phyloP scores from a whole-genome alignment of 495 filamentous ascomycete species.

The Trichoderma erinaceum region DNA sequence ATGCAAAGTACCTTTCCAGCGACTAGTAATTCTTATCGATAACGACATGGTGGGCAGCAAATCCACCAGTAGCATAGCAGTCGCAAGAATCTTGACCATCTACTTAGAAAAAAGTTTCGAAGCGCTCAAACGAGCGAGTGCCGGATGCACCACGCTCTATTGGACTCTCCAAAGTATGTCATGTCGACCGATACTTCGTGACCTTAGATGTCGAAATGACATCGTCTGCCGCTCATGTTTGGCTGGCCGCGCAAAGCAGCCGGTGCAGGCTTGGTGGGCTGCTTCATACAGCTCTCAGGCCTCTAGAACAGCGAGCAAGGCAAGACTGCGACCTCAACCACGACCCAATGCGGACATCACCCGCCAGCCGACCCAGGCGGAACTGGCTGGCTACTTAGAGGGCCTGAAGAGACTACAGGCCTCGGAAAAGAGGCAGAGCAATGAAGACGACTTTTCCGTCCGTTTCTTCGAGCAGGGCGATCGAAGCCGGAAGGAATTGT shows the following conservation, averaged over 20 bases:
- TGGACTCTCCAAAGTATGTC: background rate
- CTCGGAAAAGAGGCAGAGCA: background rate
- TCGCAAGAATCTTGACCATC: background rate
- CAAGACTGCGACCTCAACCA: background rate
- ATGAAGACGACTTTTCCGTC: constrained; percentile 3
- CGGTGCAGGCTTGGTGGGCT: background rate
- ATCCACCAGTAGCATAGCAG: background rate
- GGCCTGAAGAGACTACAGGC: background rate
- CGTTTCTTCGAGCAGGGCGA: constrained; percentile 16
- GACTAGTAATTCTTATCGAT: constrained; percentile 1
- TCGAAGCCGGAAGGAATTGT: background rate
- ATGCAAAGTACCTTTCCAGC: background rate
- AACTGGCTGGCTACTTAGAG: constrained; percentile 1
- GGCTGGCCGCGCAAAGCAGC: constrained; percentile 5
- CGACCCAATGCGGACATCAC: background rate
- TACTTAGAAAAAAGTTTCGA: background rate
- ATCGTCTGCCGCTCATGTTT: constrained; percentile 13
- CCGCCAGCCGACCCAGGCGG: background rate
- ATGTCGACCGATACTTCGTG: constrained; percentile 4
- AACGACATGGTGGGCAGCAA: background rate
- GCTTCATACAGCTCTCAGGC: background rate
- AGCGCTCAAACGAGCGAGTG: constrained; percentile 9
- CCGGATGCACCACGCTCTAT: background rate
- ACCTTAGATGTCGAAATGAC: constrained; percentile 11
- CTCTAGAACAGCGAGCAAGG: background rate